Evolutionary conservation across 108 stramenopile genomes (phyloP).

Genomic region (Conticribra weissflogii): DNA sequence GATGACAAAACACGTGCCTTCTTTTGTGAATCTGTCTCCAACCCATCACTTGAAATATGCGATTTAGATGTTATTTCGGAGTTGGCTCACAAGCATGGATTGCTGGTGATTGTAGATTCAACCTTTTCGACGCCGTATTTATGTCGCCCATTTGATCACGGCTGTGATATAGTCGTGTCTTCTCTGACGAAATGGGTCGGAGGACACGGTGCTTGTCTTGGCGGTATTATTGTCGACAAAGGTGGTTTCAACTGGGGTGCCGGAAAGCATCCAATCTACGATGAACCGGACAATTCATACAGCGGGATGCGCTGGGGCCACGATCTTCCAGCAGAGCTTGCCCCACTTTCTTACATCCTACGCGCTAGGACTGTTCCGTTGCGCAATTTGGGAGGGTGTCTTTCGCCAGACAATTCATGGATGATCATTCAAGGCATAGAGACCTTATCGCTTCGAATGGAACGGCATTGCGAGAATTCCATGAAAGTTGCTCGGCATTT

Average conservation of each 20-base stretch:
- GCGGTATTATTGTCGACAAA: conserved; percentile 75
- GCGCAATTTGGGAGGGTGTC: conserved; percentile 86
- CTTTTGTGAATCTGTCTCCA: conserved; percentile 75
- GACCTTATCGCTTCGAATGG: conserved; percentile 84
- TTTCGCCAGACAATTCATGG: conserved; percentile 86
- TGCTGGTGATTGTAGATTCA: conserved; percentile 88
- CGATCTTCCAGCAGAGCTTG: conserved; percentile 71
- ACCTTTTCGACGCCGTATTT: conserved; percentile 87
- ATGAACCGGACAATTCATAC: conserved; percentile 68
- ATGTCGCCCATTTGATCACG: conserved; percentile 83
- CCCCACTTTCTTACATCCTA: conserved; percentile 78
- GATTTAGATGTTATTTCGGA: conserved; percentile 69
- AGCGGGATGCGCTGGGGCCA: conserved; percentile 79
- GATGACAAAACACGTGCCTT: conserved; percentile 89
- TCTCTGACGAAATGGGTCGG: conserved; percentile 93
- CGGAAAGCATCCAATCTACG: conserved; percentile 82
- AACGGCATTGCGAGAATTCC: conserved; percentile 88
- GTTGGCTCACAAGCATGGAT: conserved; percentile 58
- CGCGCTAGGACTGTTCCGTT: conserved; percentile 69
- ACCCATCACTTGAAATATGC: conserved; percentile 74
- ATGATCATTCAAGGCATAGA: conserved; percentile 89
- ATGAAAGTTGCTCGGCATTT: conserved; percentile 77
- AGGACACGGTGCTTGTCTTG: conserved; percentile 80
- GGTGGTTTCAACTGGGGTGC: conserved; percentile 80
- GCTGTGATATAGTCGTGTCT: conserved; percentile 80